Evolutionary conservation across 2,329 filamentous ascomycete species (phyloP), one percentile per base, ranked within the genome.

Genomic region (Claviceps pazoutovae): DNA sequence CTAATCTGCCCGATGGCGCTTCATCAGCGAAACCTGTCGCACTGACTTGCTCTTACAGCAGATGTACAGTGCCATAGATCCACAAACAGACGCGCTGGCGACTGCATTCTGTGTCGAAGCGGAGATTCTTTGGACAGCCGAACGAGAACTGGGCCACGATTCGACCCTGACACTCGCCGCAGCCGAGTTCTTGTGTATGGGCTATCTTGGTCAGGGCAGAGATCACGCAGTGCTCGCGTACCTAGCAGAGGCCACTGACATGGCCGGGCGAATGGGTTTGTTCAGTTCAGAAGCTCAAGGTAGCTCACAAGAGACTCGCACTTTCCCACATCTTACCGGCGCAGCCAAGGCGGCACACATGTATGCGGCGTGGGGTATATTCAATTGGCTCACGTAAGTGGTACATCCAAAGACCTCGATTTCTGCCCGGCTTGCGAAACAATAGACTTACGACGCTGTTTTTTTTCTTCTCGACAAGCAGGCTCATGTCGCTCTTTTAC

Each of bases 331-430:
- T 2, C 52, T 57, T 17, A 51, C 59, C 9, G 50, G 55, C 11
- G 59, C 62, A 0, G 50, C 46, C 8, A 48, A 46, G 21, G 23
- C 39, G n/a, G 48, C 55, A 2, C 44, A 50, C 4, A 53, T 51
- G 49, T 58, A 56, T 37, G 55, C 59, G 3, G 57, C 58, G 7
- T 61, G 59, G 58, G 59, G 58, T 1, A 43, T 55, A 2, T 67
- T 67, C 41, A 66, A 66, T 51, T 67, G 64, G 64, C 61, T 60
- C 42, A 59, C 63, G 66, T 68, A 9, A 45, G 4, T 36, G 5
- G 9, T 8, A 19, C 13, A 7, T 44, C 11, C 23, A 6, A n/a
- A 46, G 14, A 30, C 43, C 13, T 44, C 42, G 42, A n/a, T 45
- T 26, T 6, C 23, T 45, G n/a, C 7, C 16, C n/a, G 16, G 16